Conservation (phyloP, 1,139 yeast genomes). For the Hyphopichia burtonii region DNA sequence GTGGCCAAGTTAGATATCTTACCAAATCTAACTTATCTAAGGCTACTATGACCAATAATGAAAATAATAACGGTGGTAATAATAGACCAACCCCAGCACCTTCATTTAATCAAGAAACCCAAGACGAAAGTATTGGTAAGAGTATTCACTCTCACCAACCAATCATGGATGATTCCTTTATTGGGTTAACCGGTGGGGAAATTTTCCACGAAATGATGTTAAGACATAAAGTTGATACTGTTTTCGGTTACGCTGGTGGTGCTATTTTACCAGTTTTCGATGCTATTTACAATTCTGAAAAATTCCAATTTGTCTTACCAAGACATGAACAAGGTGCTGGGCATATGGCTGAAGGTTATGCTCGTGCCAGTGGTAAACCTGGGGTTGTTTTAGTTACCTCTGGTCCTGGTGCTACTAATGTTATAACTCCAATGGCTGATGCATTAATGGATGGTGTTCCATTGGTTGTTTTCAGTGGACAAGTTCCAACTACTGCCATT, state of each 20-base stretch:
- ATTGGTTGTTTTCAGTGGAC: conserved; percentile 96
- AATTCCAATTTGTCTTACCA: conserved; percentile 88
- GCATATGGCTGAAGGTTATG: conserved; percentile 99
- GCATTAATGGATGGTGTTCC: conserved; percentile 98
- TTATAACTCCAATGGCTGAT: conserved; percentile 95
- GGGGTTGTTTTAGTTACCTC: conserved; percentile 97
- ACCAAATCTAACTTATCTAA: conserved; percentile 32
- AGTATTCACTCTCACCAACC: conserved; percentile 9
- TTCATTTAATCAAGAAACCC: conserved; percentile 29
- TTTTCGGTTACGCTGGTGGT: conserved; percentile 97
- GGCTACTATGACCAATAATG: conserved; percentile 32
- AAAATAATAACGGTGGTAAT: conserved; percentile 9
- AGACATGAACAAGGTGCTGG: conserved; percentile 99
- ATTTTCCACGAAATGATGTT: conserved; percentile 99
- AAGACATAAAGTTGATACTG: conserved; percentile 91
- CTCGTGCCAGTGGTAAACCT: conserved; percentile 93
- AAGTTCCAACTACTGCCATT: conserved; percentile 91
- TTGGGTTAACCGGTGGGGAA: conserved; percentile 96
- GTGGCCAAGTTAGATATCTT: conserved; percentile 24
- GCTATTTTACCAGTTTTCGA: conserved; percentile 97
- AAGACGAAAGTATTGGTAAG: conserved; percentile 13
- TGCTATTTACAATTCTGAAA: conserved; percentile 89
- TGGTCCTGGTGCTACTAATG: conserved; percentile 99
- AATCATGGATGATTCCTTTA: conserved; percentile 77
- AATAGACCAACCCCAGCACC: conserved; percentile 42